phyloP scores from a whole-genome alignment of 148 eudicot species.

The Nyssa sinensis region DNA sequence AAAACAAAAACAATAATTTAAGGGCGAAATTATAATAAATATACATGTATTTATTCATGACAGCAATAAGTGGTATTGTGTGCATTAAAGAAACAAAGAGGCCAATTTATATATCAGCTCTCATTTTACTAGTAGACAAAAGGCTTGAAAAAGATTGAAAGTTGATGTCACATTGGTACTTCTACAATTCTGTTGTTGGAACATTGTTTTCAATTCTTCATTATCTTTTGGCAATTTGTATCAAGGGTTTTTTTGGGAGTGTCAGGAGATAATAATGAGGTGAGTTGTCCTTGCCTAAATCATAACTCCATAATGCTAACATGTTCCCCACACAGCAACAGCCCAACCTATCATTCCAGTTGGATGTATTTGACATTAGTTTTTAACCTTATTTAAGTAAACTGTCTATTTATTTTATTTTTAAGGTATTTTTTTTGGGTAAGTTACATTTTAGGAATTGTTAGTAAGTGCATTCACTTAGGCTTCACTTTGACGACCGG shows the following conservation, averaged over 20 bases:
- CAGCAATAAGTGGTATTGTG: no score
- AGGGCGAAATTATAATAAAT: no score
- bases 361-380: background rate
- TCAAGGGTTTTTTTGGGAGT: background rate
- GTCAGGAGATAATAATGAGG: background rate
- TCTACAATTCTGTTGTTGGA: background rate
- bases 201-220: background rate
- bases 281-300: slow-evolving; percentile 6
- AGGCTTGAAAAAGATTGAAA: background rate
- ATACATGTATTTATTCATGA: no score
- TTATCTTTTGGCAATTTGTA: background rate
- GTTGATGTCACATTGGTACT: background rate
- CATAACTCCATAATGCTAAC: slow-evolving; percentile 8
- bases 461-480: no score
- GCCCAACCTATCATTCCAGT: slow-evolving; percentile 6
- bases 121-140: background rate
- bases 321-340: background rate
- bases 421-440: no score
- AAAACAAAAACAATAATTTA: no score
- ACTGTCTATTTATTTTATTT: no score
- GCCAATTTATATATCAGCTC: no score
- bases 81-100: no score
- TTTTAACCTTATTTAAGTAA: background rate
- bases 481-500: no score
- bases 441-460: no score